Evolutionary conservation across 108 stramenopile genomes (phyloP).

Genomic region (Cyclotella sp.): DNA sequence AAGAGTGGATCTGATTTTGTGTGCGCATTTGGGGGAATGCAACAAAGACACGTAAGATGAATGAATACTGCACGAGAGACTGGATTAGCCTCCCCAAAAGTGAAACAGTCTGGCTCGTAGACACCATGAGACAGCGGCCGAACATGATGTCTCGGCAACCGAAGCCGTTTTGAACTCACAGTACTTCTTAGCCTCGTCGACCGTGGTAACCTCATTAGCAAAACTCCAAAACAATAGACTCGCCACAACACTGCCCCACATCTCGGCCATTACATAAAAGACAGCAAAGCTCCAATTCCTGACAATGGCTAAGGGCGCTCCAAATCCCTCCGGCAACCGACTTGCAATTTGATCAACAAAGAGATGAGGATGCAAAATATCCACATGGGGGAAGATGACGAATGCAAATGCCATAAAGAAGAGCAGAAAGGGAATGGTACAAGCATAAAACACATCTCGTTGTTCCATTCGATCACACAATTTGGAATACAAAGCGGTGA

Average conservation of each 20-base stretch:
- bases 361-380: constrained; percentile 88
- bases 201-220: constrained; percentile 97
- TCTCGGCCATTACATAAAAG: constrained; percentile 98
- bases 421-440: constrained; percentile 87
- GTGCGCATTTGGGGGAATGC: constrained; percentile 1
- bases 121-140: too few relatives aligned
- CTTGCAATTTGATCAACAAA: constrained; percentile 77
- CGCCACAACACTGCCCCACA: constrained; percentile 97
- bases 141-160: too few relatives aligned
- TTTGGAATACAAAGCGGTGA: constrained; percentile 90
- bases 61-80: not conserved
- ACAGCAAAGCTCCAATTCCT: constrained; percentile 97
- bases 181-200: constrained; percentile 96
- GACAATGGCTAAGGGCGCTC: constrained; percentile 83
- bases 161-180: constrained; percentile 76
- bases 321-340: constrained; percentile 76
- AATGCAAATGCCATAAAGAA: constrained; percentile 93
- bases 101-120: too few relatives aligned
- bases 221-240: constrained; percentile 98
- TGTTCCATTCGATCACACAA: constrained; percentile 88
- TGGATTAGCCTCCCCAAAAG: too few relatives aligned
- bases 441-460: constrained; percentile 90
- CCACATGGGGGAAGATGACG: constrained; percentile 88
- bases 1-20: constrained; percentile 87
- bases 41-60: constrained; percentile 1